These are phyloP conservation scores for Populus nigra DNA, from an alignment of 345 rosid species.

Conservation along the genomic window DNA sequence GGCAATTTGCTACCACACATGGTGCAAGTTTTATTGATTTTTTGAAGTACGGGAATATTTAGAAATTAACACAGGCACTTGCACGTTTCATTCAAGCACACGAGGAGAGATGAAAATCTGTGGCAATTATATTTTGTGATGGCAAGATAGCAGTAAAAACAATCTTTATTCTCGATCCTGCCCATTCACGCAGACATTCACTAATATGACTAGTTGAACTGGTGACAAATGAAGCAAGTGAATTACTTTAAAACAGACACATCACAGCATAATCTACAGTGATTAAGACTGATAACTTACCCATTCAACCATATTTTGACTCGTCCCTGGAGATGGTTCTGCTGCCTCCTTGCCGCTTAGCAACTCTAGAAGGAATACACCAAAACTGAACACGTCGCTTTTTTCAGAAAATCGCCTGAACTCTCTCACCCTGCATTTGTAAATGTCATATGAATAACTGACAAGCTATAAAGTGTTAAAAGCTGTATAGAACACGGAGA, in stretches of 20 bases:
- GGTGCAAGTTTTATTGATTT: not conserved
- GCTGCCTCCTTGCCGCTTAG: conserved; percentile 77
- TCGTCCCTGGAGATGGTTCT: conserved; percentile 47
- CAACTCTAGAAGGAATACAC: conserved; percentile 84
- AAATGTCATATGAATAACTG: conserved; percentile 5
- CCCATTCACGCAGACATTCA: not conserved
- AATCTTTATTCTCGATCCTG: not conserved
- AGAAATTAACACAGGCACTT: not conserved
- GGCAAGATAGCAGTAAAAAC: not conserved
- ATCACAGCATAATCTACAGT: not conserved
- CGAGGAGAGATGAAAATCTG: not conserved
- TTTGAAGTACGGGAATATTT: not conserved
- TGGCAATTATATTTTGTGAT: not conserved
- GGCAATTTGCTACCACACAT: not conserved
- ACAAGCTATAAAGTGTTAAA: not conserved
- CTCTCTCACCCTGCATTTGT: conserved; percentile 64
- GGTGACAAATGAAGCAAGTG: not conserved
- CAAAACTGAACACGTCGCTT: conserved; percentile 87
- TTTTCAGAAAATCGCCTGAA: conserved; percentile 84
- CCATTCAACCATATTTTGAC: conserved; percentile 70
- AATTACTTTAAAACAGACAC: not conserved
- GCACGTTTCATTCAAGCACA: not conserved
- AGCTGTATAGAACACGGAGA: not conserved
- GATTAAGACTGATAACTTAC: conserved; percentile 39
- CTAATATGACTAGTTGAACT: not conserved